phyloP scores from a whole-genome alignment of 1,284 basidiomycete genomes.

The Inonotus hispidus region DNA sequence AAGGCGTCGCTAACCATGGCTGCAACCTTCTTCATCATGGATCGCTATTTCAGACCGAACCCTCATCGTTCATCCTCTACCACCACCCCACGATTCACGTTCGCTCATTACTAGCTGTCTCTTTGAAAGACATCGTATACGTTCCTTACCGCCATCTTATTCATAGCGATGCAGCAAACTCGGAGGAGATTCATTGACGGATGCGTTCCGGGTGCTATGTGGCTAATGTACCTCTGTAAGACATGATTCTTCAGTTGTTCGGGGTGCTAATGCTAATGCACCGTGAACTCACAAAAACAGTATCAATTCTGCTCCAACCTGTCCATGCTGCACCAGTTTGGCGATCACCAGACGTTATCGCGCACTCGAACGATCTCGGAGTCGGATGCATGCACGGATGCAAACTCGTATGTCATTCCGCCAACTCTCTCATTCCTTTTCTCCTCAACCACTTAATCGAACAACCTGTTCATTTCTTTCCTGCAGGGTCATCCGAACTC shows the following conservation, averaged over 20 bases:
- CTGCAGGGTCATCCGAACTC: not conserved
- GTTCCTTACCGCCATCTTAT: not conserved
- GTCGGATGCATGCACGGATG: not conserved
- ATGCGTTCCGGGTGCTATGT: not conserved
- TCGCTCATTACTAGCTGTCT: not conserved
- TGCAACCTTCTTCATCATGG: not conserved
- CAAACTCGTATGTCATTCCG: not conserved
- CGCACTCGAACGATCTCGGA: conserved; percentile 10
- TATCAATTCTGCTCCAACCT: not conserved
- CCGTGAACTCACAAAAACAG: not conserved
- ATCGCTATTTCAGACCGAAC: not conserved
- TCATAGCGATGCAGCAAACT: not conserved
- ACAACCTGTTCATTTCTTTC: not conserved
- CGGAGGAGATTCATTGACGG: not conserved
- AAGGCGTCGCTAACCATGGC: not conserved
- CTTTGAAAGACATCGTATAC: not conserved
- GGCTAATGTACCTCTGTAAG: not conserved
- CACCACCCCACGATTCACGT: not conserved
- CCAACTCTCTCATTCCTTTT: not conserved
- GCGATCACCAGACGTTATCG: conserved; percentile 7
- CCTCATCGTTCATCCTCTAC: not conserved
- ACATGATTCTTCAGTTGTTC: not conserved
- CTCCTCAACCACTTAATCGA: not conserved
- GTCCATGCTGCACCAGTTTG: conserved; percentile 8
- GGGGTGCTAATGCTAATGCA: not conserved